Evolutionary conservation across 768 basidiomycete genomes (phyloP).

Genomic region (Dictyophora rubrovolvata): DNA sequence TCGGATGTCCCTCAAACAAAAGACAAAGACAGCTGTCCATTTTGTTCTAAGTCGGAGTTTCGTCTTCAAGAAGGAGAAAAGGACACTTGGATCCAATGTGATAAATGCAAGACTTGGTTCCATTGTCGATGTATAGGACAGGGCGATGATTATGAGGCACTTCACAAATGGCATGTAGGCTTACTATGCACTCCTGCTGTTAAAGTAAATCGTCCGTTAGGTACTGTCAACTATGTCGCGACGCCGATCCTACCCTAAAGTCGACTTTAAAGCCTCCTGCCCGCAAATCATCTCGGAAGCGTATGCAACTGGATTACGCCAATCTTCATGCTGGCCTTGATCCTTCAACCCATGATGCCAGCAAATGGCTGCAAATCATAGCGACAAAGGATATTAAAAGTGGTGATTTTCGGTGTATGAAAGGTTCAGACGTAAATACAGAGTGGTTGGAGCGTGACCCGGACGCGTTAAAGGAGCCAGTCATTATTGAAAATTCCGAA

Average conservation of each 20-base stretch:
- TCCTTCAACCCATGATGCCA: constrained; percentile 36
- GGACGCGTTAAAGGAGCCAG: constrained; percentile 69
- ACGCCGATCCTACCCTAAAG: constrained; percentile 45
- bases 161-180: constrained; percentile 65
- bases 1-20: constrained; percentile 6
- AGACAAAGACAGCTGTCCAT: constrained; percentile 33
- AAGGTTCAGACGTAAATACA: constrained; percentile 52
- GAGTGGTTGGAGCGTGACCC: constrained; percentile 70
- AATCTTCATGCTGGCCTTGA: constrained; percentile 58
- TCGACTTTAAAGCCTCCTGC: constrained; percentile 71
- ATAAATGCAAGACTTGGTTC: constrained; percentile 73
- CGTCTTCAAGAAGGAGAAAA: constrained; percentile 36
- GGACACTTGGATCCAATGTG: constrained; percentile 77
- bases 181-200: constrained; percentile 12
- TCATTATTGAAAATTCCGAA: constrained; percentile 68
- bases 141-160: constrained; percentile 48
- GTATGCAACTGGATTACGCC: constrained; percentile 67
- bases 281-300: constrained; percentile 73
- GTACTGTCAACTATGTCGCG: constrained; percentile 61
- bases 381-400: constrained; percentile 54
- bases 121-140: constrained; percentile 75
- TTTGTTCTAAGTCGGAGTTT: constrained; percentile 33
- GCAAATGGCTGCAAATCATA: constrained; percentile 60
- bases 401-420: constrained; percentile 57
- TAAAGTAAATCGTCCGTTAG: constrained; percentile 25